Conservation (phyloP, 2,329 filamentous ascomycete species). For the Ophiobolus disseminans region DNA sequence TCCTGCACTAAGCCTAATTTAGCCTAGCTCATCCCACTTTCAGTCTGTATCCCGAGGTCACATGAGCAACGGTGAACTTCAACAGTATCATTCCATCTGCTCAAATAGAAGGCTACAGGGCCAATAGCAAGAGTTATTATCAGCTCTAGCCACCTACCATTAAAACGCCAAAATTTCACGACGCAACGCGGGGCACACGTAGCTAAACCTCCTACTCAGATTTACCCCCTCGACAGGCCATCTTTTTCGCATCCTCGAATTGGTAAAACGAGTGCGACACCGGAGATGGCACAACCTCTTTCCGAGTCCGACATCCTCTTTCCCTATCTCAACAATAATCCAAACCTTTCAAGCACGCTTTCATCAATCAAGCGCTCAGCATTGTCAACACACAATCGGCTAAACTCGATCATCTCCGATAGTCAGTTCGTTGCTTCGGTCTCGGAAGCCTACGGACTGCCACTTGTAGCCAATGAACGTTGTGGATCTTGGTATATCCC, state of each 20-base stretch:
- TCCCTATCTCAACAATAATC: constrained; percentile 64
- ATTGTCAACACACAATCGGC: constrained; percentile 80
- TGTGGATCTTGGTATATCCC: constrained; percentile 95
- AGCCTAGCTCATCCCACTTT: too few species aligned
- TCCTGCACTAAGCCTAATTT: too few species aligned
- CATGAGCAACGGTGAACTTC: too few species aligned
- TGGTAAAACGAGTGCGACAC: background rate
- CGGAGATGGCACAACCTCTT: constrained; percentile 37
- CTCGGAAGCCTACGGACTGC: constrained; percentile 64
- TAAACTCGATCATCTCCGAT: constrained; percentile 79
- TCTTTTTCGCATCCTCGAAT: background rate
- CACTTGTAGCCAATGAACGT: constrained; percentile 88
- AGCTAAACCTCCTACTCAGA: too few species aligned
- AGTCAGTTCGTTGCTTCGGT: constrained; percentile 74
- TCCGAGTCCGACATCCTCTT: constrained; percentile 58
- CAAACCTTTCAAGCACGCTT: constrained; percentile 69
- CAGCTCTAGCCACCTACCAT: too few species aligned
- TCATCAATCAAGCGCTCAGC: constrained; percentile 77
- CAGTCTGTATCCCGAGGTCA: too few species aligned
- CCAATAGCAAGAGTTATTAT: too few species aligned
- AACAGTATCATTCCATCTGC: too few species aligned
- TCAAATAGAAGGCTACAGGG: too few species aligned
- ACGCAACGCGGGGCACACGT: too few species aligned
- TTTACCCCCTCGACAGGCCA: too few species aligned
- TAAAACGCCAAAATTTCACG: too few species aligned